Conservation (phyloP, 371 early-diverging fungal genomes). For the Mortierella sp. region DNA sequence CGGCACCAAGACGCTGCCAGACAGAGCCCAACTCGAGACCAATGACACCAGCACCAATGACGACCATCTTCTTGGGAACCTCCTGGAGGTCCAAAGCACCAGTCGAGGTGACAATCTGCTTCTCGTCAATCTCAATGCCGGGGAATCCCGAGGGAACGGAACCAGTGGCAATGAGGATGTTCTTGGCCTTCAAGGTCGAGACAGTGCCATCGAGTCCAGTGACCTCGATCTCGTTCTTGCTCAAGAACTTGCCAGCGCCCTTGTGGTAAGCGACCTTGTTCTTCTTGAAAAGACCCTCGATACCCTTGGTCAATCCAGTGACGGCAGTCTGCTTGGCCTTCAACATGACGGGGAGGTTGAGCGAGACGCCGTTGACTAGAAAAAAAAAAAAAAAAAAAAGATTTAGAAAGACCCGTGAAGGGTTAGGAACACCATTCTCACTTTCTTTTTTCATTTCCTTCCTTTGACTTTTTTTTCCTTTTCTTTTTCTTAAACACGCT, state of each 20-base stretch:
- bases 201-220: conserved; percentile 81
- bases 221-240: conserved; percentile 84
- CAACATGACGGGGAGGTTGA: conserved; percentile 92
- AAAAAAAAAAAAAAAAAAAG: not conserved
- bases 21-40: conserved; percentile 98
- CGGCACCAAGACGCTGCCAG: conserved; percentile 95
- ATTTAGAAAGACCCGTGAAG: no score
- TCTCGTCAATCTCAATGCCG: conserved; percentile 94
- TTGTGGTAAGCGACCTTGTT: conserved; percentile 95
- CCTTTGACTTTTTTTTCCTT: not conserved
- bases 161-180: conserved; percentile 97
- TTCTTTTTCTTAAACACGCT: not conserved
- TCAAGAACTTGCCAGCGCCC: conserved; percentile 88
- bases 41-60: conserved; percentile 99
- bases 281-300: conserved; percentile 96
- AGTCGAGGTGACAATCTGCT: conserved; percentile 96
- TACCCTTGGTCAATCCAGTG: conserved; percentile 89
- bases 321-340: conserved; percentile 93
- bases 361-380: conserved; percentile 78
- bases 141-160: conserved; percentile 95
- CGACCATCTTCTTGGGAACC: conserved; percentile 97
- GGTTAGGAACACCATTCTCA: no score
- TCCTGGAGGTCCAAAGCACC: conserved; percentile 94
- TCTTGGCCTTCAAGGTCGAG: conserved; percentile 85
- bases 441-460: no score